Conservation (phyloP, 2,329 filamentous ascomycete genomes). For the Talaromyces sp. region DNA sequence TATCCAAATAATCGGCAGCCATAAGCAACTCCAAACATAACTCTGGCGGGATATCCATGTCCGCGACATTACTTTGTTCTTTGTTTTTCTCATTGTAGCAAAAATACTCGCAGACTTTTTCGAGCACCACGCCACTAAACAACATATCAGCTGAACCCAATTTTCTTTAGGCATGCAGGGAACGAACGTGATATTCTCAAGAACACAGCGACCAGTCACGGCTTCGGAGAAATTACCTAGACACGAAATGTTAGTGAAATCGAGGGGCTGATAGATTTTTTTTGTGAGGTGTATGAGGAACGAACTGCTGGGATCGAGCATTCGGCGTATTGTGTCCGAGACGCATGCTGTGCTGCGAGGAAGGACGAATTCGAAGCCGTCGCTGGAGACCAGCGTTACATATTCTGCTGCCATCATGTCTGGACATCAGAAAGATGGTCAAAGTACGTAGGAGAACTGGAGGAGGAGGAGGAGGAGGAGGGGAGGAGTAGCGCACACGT, state of each 20-base stretch:
- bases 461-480: conserved; percentile 2
- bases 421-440: background rate
- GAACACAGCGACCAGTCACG: conserved; percentile 50
- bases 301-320: conserved; percentile 59
- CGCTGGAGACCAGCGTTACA: conserved; percentile 59
- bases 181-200: conserved; percentile 56
- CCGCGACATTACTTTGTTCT: conserved; percentile 55
- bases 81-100: conserved; percentile 64
- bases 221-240: conserved; percentile 59
- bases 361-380: conserved; percentile 61
- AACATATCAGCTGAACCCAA: background rate
- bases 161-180: background rate
- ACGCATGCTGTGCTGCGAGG: conserved; percentile 56
- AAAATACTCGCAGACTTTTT: conserved; percentile 66
- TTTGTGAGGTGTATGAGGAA: conserved; percentile 6
- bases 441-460: background rate
- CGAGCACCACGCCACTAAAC: conserved; percentile 54
- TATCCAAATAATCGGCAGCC: conserved; percentile 62
- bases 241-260: background rate
- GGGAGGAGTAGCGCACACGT: too few relatives aligned
- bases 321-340: conserved; percentile 57
- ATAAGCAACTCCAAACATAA: conserved; percentile 61
- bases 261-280: background rate
- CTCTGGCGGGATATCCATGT: conserved; percentile 63
- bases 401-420: conserved; percentile 41